Base-by-base conservation (phyloP, 495 filamentous ascomycete genomes). In the Tuber indicum region DNA sequence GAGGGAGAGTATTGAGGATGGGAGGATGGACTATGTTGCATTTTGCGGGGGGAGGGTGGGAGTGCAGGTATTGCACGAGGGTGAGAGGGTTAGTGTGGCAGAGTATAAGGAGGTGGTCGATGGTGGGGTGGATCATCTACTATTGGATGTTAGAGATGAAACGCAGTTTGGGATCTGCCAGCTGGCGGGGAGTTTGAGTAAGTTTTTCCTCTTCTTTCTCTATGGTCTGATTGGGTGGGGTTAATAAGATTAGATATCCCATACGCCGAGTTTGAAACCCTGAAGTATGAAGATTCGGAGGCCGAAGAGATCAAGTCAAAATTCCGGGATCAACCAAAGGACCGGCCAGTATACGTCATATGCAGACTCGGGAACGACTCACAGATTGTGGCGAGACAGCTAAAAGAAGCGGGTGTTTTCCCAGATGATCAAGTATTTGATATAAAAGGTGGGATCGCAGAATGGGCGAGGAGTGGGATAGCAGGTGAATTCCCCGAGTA, bases 301-400 rank as follows among this genome's bases (percentile, higher is more conserved):
- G 21, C 49, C 10, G 39, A 52, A 36, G 58, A 3, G 46, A 32
- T 83, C 43, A 66, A 62, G 23, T 47, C 42, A 39, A 26, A 19
- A 14, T 41, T 80, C n/a, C 36, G 52, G 17, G 26, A 36, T 36
- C 26, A 46, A 58, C 42, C 76, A 76, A 73, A 10, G 81, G 72
- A 8, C 79, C 84, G 43, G 71, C 87, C 87, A 0, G 86, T 98
- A 16, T 92, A 93, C 81, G 90, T 97, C 3, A 87, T 99, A 0
- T 99, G 96, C 81, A 89, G 93, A 26, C 87, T 91, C 3, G 96
- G 96, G 3, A 93, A 97, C 79, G 96, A 99, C 83, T 97, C 93
- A 0, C 96, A 97, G 83, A 84, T 94, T 72, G 91, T 90, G 0
- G 90, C 93, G 0, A 88, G 87, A 81, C 91, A 86, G 82, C 78